Evolutionary conservation across 2,329 filamentous ascomycete genomes (phyloP), one percentile per base, ranked within the genome.

Genomic region (Xylariales sp.): DNA sequence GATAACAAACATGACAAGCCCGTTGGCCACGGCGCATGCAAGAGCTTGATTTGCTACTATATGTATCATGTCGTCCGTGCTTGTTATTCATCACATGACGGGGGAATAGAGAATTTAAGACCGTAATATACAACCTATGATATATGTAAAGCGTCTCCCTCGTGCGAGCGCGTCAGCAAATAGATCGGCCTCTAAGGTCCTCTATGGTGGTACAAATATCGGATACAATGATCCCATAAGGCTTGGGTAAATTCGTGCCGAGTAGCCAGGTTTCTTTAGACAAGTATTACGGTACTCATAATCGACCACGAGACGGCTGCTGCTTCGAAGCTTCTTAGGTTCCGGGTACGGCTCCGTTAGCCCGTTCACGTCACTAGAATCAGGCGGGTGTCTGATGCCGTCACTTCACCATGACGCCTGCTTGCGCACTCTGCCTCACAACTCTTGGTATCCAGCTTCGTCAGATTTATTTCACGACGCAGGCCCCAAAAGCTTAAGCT

Each of bases 401-500:
- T 7, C 23, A 4, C 23, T 49, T 7, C 6, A 32, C 1, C 39
- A 48, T 23, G 18, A 28, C 1, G 0, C 8, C 7, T 46, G 18
- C 16, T 56, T 14, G 53, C 12, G n/a, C 16, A 50, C 30, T 10
- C n/a, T 9, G 5, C 3, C 45, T 30, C 39, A 23, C 12, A 18
- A 49, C 39, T 7, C 6, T 28, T 34, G 12, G 16, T 36, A 10
- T 45, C 43, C 34, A 14, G 8, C 18, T 18, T 49, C 34, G n/a
- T 23, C 23, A 14, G 12, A 34, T 36, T 58, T 18, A n/a, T 18
- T 56, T 67, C 16, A 67, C 9, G 43, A 36, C 10, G 66, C 14
- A 3, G 74, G 71, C 8, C 69, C 72, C 7, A 74, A 34, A 65
- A 97, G 85, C 77, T 87, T 90, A 70, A 98, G 78, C 81, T 98